These are phyloP conservation scores for Paspalum notatum DNA, from an alignment of 176 grass and related monocot genomes.

Conservation along the genomic window DNA sequence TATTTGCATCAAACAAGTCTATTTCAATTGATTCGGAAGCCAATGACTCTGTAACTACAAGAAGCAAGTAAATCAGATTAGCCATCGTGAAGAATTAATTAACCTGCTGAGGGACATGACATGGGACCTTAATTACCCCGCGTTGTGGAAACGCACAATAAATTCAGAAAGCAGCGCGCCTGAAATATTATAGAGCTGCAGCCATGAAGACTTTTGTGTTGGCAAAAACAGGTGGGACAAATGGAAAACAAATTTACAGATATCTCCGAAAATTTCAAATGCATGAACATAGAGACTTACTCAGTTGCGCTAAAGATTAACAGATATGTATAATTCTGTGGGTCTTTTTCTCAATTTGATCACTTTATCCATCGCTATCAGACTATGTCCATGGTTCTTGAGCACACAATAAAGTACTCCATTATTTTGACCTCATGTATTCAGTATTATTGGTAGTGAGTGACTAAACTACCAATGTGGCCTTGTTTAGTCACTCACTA, in stretches of 20 bases:
- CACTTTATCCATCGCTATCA: too few species aligned
- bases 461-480: neutral
- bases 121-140: too few species aligned
- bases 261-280: too few species aligned
- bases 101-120: neutral
- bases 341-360: too few species aligned
- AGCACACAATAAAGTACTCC: constrained; percentile 14
- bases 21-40: neutral
- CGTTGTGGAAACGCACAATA: neutral
- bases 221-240: too few species aligned
- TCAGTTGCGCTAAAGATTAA: too few species aligned
- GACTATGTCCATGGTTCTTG: neutral
- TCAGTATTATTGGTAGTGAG: neutral
- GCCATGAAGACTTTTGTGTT: too few species aligned
- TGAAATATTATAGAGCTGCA: too few species aligned
- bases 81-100: too few species aligned
- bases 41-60: neutral
- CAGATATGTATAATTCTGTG: too few species aligned
- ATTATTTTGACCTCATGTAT: constrained; percentile 21
- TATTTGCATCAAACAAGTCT: neutral
- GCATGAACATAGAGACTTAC: too few species aligned
- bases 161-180: neutral
- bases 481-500: neutral
- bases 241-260: too few species aligned
- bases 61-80: neutral